Evolutionary conservation across 495 filamentous ascomycete species (phyloP).

Genomic region (Penicillium longicatenatum): DNA sequence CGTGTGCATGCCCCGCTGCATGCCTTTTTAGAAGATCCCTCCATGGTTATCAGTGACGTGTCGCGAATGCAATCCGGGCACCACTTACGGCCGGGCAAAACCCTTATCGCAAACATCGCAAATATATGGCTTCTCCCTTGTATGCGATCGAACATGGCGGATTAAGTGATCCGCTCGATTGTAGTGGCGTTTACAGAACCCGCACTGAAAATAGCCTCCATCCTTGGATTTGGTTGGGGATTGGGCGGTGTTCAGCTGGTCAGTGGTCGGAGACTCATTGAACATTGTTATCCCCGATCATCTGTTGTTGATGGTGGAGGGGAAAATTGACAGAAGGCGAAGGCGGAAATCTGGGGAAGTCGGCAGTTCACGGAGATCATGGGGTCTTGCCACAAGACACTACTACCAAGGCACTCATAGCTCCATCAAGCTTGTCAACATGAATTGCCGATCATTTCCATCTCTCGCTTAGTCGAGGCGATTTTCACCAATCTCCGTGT

Average conservation of each 20-base stretch:
- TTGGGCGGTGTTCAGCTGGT: slow-evolving; percentile 5
- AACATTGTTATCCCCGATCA: slow-evolving; percentile 17
- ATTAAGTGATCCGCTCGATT: slow-evolving; percentile 59
- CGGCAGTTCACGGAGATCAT: not conserved
- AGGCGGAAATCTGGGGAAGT: not conserved
- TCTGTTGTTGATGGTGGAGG: not conserved
- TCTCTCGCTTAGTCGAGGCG: not conserved
- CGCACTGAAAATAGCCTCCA: slow-evolving; percentile 52
- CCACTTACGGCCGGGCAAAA: slow-evolving; percentile 50
- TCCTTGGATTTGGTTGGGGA: slow-evolving; percentile 25
- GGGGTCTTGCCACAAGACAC: not conserved
- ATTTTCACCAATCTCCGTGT: not conserved
- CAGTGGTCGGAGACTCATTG: slow-evolving; percentile 13
- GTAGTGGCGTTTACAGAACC: slow-evolving; percentile 55
- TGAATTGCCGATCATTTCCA: not conserved
- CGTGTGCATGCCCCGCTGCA: slow-evolving; percentile 51
- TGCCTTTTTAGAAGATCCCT: slow-evolving; percentile 58
- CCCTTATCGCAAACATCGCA: slow-evolving; percentile 53
- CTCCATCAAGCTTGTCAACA: not conserved
- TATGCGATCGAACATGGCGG: slow-evolving; percentile 60
- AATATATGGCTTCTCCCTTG: slow-evolving; percentile 55
- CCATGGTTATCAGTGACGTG: not conserved
- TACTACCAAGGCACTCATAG: not conserved
- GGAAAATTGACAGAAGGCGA: not conserved
- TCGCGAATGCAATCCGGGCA: not conserved